phyloP scores from a whole-genome alignment of 257 asterid genomes.

The Solanum peruvianum region DNA sequence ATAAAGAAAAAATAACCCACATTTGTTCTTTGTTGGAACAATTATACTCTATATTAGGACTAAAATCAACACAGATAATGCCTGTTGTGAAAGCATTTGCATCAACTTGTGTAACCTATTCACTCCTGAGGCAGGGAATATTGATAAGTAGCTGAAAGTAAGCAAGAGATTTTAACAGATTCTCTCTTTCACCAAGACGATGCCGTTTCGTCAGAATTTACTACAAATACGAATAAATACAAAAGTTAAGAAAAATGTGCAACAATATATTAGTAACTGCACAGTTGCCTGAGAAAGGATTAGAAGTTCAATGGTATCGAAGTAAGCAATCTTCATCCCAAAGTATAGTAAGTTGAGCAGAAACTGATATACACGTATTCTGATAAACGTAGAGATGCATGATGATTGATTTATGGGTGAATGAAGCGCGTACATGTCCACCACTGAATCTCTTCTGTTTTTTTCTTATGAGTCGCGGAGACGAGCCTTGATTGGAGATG shows the following conservation, averaged over 20 bases:
- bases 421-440: background rate
- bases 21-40: background rate
- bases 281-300: background rate
- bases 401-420: background rate
- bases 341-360: background rate
- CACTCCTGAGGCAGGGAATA: background rate
- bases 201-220: background rate
- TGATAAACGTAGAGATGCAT: background rate
- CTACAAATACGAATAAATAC: background rate
- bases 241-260: background rate
- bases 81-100: background rate
- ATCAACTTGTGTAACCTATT: background rate
- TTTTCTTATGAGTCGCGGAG: background rate
- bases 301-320: background rate
- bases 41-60: background rate
- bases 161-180: too few relatives aligned
- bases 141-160: background rate
- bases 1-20: background rate
- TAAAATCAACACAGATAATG: background rate
- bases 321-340: background rate
- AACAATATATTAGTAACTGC: background rate
- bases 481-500: background rate
- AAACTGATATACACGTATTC: background rate
- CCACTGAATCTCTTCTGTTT: background rate
- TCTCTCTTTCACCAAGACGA: too few relatives aligned